Evolutionary conservation across 306 rosid species (phyloP).

Genomic region (Cicer chorassanicum): DNA sequence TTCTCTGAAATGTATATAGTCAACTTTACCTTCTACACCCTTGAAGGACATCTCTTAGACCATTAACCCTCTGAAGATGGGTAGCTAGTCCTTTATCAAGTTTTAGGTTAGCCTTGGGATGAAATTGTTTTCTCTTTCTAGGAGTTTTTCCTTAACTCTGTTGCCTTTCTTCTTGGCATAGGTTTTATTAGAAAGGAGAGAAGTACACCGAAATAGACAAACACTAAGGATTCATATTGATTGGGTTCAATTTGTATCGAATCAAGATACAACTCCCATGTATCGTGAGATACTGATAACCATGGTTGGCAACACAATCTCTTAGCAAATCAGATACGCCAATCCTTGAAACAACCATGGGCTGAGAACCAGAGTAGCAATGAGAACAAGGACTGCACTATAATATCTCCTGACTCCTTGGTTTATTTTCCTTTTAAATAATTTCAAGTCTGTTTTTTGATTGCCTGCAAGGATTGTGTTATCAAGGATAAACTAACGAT

Average conservation of each 20-base stretch:
- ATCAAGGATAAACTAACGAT: neutral
- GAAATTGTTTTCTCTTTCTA: neutral
- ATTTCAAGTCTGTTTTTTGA: neutral
- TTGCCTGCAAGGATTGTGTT: constrained; percentile 5
- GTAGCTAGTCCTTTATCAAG: neutral
- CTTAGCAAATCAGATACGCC: neutral
- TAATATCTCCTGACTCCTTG: neutral
- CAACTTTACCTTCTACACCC: neutral
- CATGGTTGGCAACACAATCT: neutral
- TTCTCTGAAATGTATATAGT: neutral
- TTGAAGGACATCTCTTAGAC: neutral
- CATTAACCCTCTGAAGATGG: neutral
- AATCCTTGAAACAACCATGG: constrained; percentile 5
- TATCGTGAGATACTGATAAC: neutral
- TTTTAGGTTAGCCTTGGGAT: constrained; percentile 3
- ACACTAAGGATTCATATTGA: too few relatives aligned
- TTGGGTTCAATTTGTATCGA: too few relatives aligned
- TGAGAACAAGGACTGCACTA: constrained; percentile 10
- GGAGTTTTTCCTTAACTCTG: too few relatives aligned
- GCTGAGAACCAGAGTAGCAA: constrained; percentile 4
- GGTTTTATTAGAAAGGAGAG: too few relatives aligned
- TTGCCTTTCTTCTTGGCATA: too few relatives aligned
- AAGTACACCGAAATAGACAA: neutral
- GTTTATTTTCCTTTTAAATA: neutral
- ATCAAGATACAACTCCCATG: too few relatives aligned